Percentiles rank a stretch among this genome's conserved stretches.
Conservation (phyloP, 257 asterid species). For the Forsythia viridissima region DNA sequence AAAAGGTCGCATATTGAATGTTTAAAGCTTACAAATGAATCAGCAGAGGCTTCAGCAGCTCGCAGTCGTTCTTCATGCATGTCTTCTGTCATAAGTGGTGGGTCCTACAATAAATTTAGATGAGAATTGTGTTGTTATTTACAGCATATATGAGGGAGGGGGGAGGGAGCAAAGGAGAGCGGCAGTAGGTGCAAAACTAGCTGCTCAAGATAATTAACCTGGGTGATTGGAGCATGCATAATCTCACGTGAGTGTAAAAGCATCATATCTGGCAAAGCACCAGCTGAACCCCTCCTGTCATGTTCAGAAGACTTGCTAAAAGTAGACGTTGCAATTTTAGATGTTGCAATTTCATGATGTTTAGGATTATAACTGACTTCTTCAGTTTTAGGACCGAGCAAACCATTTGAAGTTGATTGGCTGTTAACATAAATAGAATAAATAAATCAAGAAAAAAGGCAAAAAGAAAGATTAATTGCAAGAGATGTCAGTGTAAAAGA, state of each 20-base stretch:
- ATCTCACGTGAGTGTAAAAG: slow-evolving; percentile 63
- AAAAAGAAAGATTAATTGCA: background rate
- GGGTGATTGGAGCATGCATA: slow-evolving; percentile 81
- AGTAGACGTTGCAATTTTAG: slow-evolving; percentile 30
- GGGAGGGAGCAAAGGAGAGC: background rate
- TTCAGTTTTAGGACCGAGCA: slow-evolving; percentile 18
- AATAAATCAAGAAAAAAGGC: background rate
- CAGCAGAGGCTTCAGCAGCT: slow-evolving; percentile 81
- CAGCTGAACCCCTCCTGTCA: slow-evolving; percentile 67
- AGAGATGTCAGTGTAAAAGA: background rate
- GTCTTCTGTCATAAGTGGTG: slow-evolving; percentile 96
- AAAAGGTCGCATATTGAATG: slow-evolving; percentile 1
- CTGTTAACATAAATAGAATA: slow-evolving; percentile 23
- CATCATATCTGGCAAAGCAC: slow-evolving; percentile 62
- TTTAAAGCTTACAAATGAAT: slow-evolving; percentile 61
- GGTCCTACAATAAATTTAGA: slow-evolving; percentile 52
- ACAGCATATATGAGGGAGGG: slow-evolving; percentile 8
- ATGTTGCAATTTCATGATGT: slow-evolving; percentile 25
- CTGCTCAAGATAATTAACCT: slow-evolving; percentile 49
- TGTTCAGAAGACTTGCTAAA: slow-evolving; percentile 31
- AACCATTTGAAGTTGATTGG: slow-evolving; percentile 27
- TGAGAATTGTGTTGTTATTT: slow-evolving; percentile 12
- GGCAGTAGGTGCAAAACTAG: slow-evolving; percentile 20
- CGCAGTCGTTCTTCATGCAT: slow-evolving; percentile 91
- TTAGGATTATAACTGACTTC: slow-evolving; percentile 22